Percentiles rank a stretch among this genome's conserved stretches.
These are phyloP conservation scores for Colletotrichum cordylinicola DNA, from an alignment of 2,329 filamentous ascomycete genomes.

Conservation along the genomic window DNA sequence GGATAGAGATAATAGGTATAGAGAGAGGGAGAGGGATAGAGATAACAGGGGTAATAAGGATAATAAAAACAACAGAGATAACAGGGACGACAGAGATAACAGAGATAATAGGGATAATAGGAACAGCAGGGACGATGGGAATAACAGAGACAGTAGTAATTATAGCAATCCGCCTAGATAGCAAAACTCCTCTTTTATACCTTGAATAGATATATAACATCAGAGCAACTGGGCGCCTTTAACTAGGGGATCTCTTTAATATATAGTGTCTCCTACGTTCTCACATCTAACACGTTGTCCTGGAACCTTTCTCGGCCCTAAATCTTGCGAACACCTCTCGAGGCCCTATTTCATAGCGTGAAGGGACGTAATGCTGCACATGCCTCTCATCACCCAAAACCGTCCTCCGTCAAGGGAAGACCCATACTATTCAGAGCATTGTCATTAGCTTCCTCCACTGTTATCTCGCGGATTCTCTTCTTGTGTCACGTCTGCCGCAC, in stretches of 20 bases:
- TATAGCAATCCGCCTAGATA: too few species aligned
- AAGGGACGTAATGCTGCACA: rapidly evolving
- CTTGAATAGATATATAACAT: rapidly evolving
- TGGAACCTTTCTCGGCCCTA: too few species aligned
- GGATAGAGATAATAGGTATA: too few species aligned
- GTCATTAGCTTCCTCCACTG: rapidly evolving
- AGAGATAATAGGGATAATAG: too few species aligned
- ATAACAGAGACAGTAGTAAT: too few species aligned
- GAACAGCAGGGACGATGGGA: too few species aligned
- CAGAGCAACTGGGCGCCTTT: neutral
- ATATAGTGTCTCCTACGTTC: neutral
- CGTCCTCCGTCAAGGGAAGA: rapidly evolving
- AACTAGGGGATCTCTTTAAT: neutral
- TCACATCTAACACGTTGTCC: neutral
- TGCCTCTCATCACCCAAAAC: neutral
- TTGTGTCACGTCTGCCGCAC: rapidly evolving
- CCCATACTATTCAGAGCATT: rapidly evolving
- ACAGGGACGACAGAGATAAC: too few species aligned
- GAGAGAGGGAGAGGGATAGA: too few species aligned
- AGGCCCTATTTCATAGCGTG: neutral
- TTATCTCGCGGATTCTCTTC: neutral
- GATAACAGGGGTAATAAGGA: too few species aligned
- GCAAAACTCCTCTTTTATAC: too few species aligned
- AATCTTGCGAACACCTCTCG: neutral
- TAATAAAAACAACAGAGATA: too few species aligned